Evolutionary conservation across 352 stramenopile genomes (phyloP), one percentile per base, ranked within the genome.

Genomic region (Phytophthora cryptogea): DNA sequence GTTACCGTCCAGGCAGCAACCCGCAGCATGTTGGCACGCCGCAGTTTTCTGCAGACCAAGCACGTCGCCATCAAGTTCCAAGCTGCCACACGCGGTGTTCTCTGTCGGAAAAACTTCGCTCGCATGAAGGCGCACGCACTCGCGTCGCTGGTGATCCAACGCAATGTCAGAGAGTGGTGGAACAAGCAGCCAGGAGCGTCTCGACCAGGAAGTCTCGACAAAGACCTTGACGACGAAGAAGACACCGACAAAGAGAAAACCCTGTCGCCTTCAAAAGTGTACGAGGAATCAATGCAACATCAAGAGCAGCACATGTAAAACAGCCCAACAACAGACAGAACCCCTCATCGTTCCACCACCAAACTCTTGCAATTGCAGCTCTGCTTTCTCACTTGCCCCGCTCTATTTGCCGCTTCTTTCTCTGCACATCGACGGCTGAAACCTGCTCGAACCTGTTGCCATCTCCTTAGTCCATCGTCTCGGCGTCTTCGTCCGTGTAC

Each of bases 1-100:
- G 83, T 95, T 53, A 95, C 86, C 1, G 85, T 96, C 14, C 88
- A 96, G 42, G 88, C 88, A 1, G 88, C 88, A 26, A 93, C 88
- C 10, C 80, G 88, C 9, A 88, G 70, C 23, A 94, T 96, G 80
- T 59, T 96, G 9, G 88, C 86, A 33, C 71, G 86, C 28, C 86
- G 85, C 48, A 92, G 67, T 59, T 96, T 94, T 47, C 60, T 95
- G 14, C 86, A 95, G 49, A 89, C 84, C 1, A 83, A 84, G n/a
- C 88, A 95, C 66, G 84, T 92, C 3, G 78, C 86, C 28, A 95
- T 95, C 51, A 91, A 89, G 50, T 82, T 95, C 13, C 86, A 95
- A 73, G 86, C 86, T 0, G 86, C 86, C 23, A 92, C 86, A 11
- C 82, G 86, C 8, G 86, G 86, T 32, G 80, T 92, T 17, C 61